Conservation (phyloP, 768 basidiomycete genomes). For the Hypholoma sublateritium region DNA sequence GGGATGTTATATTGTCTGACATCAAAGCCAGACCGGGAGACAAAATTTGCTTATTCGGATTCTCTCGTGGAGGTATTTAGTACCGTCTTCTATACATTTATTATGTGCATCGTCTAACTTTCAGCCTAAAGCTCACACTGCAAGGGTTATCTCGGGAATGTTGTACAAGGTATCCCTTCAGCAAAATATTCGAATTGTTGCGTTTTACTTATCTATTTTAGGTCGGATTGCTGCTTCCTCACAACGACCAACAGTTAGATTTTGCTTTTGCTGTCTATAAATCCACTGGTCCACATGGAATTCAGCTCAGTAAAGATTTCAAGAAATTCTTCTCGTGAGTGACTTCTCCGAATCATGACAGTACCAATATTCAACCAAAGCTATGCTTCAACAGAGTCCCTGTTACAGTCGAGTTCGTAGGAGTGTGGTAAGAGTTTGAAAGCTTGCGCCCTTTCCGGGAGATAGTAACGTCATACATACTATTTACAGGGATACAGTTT, state of each 20-base stretch:
- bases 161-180: slow-evolving; percentile 24
- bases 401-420: slow-evolving; percentile 25
- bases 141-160: slow-evolving; percentile 30
- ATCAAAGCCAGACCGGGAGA: slow-evolving; percentile 21
- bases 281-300: slow-evolving; percentile 21
- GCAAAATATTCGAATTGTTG: neutral
- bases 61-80: slow-evolving; percentile 21
- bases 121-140: slow-evolving; percentile 20
- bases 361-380: neutral
- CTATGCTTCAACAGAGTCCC: neutral
- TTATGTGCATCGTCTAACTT: neutral
- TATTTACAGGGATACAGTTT: slow-evolving; percentile 14
- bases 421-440: slow-evolving; percentile 22
- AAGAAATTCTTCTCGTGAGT: slow-evolving; percentile 21
- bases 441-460: neutral
- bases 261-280: slow-evolving; percentile 29
- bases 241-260: slow-evolving; percentile 28
- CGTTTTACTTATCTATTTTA: neutral
- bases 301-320: slow-evolving; percentile 26
- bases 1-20: neutral
- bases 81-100: neutral
- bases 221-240: slow-evolving; percentile 26
- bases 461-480: neutral
- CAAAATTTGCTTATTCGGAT: slow-evolving; percentile 30
- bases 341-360: neutral